A percentile compares a stretch with the other conserved stretches of the same genome.
Evolutionary conservation across 2,329 filamentous ascomycete species (phyloP).

Genomic region (Alternaria gaisen): DNA sequence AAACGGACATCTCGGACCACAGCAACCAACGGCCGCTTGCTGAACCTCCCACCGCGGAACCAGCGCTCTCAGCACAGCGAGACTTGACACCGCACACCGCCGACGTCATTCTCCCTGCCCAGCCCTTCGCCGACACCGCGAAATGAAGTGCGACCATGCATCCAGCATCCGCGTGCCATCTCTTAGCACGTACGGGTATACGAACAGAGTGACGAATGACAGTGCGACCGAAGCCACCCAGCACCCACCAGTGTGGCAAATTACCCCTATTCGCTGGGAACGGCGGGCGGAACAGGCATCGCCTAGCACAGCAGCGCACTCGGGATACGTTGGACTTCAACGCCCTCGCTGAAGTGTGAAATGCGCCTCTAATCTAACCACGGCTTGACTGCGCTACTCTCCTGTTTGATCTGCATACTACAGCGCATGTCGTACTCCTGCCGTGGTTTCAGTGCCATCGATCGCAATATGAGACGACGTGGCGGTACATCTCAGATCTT

Average conservation of each 20-base stretch:
- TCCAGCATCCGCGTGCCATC: conserved; percentile 1
- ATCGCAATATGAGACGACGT: not conserved
- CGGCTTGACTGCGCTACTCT: conserved; percentile 4
- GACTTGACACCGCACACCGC: not conserved
- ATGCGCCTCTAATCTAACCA: conserved; percentile 9
- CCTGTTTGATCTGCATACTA: conserved; percentile 29
- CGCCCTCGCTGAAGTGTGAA: conserved; percentile 14
- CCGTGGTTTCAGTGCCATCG: conserved; percentile 9
- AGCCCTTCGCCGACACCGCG: conserved; percentile 1
- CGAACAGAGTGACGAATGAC: conserved; percentile 9
- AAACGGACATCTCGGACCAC: conserved; percentile 1
- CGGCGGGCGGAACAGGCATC: conserved; percentile 9
- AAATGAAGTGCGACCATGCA: conserved; percentile 6
- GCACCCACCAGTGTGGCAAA: conserved; percentile 17
- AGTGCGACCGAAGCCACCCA: conserved; percentile 11
- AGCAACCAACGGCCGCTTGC: not conserved
- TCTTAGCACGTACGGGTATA: conserved; percentile 11
- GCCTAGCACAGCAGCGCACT: conserved; percentile 1
- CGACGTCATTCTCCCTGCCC: conserved; percentile 3
- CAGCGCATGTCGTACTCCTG: conserved; percentile 11
- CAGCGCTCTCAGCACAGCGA: not conserved
- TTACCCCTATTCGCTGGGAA: conserved; percentile 19
- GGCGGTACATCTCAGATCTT: conserved; percentile 1
- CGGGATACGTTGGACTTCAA: conserved; percentile 10
- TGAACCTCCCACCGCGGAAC: not conserved